phyloP scores from a whole-genome alignment of 2,329 filamentous ascomycete species.

The Penicillium sp. region DNA sequence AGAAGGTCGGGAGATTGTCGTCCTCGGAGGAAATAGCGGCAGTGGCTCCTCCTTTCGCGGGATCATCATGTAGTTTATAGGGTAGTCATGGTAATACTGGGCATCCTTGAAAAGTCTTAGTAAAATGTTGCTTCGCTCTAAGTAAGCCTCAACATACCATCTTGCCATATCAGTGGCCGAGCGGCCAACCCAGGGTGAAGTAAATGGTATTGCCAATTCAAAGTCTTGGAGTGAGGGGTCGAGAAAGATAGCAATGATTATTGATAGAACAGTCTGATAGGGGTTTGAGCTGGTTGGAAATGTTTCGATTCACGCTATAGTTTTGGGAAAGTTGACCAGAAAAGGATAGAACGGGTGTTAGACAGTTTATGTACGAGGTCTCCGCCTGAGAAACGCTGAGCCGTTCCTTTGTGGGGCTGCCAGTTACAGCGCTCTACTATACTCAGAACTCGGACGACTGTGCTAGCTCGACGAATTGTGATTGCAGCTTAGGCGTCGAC shows the following conservation, averaged over 20 bases:
- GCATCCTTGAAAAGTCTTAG: background rate
- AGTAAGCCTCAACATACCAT: background rate
- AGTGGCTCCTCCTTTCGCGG: conserved; percentile 11
- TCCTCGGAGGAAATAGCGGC: conserved; percentile 9
- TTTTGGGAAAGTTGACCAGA: background rate
- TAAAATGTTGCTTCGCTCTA: background rate
- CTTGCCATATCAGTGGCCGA: background rate
- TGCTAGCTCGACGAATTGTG: conserved; percentile 6
- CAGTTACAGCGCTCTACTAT: conserved; percentile 2
- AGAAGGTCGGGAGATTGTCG: background rate
- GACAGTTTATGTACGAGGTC: conserved; percentile 15
- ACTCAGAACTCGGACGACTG: conserved; percentile 9
- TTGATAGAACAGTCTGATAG: background rate
- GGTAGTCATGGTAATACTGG: background rate
- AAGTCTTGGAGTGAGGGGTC: background rate
- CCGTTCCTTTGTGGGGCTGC: conserved; percentile 9
- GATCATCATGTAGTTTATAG: conserved; percentile 4
- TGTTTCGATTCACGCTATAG: background rate
- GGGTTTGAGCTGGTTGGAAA: background rate
- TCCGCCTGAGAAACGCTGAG: background rate
- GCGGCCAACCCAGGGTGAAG: background rate
- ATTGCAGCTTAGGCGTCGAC: conserved; percentile 6
- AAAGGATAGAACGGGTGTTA: background rate
- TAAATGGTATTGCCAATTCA: background rate
- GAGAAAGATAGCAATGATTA: background rate